Evolutionary conservation across 345 rosid genomes (phyloP).

Genomic region (Noccaea caerulescens): DNA sequence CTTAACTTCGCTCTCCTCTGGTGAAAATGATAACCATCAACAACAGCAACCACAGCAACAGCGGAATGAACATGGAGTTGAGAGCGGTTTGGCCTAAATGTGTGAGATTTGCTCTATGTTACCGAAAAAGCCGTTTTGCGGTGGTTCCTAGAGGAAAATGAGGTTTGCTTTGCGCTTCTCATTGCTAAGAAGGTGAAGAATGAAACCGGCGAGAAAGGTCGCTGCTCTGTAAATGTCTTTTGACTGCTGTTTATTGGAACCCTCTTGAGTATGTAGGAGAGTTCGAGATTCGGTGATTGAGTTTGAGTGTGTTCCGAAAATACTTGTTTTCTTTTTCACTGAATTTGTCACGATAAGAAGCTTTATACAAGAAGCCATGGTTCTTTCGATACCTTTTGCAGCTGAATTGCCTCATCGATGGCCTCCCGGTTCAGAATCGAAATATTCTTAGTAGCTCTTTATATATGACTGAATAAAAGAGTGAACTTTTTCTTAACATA

Average conservation of each 20-base stretch:
- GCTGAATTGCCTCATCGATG: neutral
- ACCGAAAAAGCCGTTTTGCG: slow-evolving; percentile 21
- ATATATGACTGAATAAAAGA: neutral
- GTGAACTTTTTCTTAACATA: slow-evolving; percentile 7
- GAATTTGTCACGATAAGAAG: slow-evolving; percentile 22
- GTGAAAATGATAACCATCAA: slow-evolving; percentile 40
- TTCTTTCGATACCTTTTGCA: slow-evolving; percentile 19
- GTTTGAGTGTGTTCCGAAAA: slow-evolving; percentile 33
- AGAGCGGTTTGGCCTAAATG: slow-evolving; percentile 47
- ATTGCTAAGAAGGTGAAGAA: slow-evolving; percentile 16
- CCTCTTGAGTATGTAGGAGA: slow-evolving; percentile 27
- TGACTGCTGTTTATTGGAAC: slow-evolving; percentile 21
- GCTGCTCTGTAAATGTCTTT: slow-evolving; percentile 25
- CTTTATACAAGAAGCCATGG: slow-evolving; percentile 28
- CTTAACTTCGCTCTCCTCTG: slow-evolving; percentile 47
- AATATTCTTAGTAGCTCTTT: neutral
- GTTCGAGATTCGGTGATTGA: slow-evolving; percentile 29
- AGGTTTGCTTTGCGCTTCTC: slow-evolving; percentile 4
- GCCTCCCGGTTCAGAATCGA: neutral
- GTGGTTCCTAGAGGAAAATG: slow-evolving; percentile 17
- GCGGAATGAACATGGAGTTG: slow-evolving; percentile 48
- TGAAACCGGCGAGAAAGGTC: slow-evolving; percentile 17
- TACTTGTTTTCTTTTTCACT: slow-evolving; percentile 26
- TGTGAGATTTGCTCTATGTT: slow-evolving; percentile 21
- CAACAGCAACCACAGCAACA: slow-evolving; percentile 40